phyloP scores from a whole-genome alignment of 2,329 filamentous ascomycete genomes.

The Hymenoscyphus linearis region DNA sequence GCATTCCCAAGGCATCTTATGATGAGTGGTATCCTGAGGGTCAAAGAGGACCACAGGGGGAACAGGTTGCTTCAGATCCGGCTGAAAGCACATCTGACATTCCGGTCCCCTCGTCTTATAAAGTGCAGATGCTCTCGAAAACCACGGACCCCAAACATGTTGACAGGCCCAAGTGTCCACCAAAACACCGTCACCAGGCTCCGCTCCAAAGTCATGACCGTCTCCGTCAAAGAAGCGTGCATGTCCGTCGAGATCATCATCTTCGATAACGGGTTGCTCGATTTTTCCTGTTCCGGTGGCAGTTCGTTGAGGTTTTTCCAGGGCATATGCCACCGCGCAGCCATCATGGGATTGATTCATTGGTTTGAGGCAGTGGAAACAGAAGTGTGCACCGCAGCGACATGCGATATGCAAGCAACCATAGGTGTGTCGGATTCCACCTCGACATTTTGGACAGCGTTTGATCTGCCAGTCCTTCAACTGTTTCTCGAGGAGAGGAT shows the following conservation, averaged over 20 bases:
- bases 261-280: conserved; percentile 27
- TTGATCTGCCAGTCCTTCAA: conserved; percentile 43
- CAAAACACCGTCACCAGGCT: conserved; percentile 15
- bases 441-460: conserved; percentile 43
- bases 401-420: conserved; percentile 46
- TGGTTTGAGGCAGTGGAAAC: conserved; percentile 38
- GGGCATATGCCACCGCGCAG: too few relatives aligned
- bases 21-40: not conserved
- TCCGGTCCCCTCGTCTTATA: too few relatives aligned
- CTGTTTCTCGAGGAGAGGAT: conserved; percentile 32
- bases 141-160: conserved; percentile 8
- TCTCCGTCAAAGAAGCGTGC: conserved; percentile 31
- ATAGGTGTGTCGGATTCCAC: conserved; percentile 42
- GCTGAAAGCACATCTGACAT: too few relatives aligned
- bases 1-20: not conserved
- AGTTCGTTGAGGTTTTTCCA: too few relatives aligned
- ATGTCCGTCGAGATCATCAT: conserved; percentile 25
- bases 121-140: too few relatives aligned
- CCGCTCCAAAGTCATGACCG: conserved; percentile 33
- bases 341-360: conserved; percentile 25
- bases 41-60: too few relatives aligned
- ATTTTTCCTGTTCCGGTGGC: too few relatives aligned
- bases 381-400: conserved; percentile 45
- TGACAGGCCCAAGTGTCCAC: conserved; percentile 15
- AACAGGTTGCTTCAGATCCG: too few relatives aligned